These are phyloP conservation scores for Ramichloridium luteum DNA, from an alignment of 2,329 filamentous ascomycete genomes.

Conservation along the genomic window DNA sequence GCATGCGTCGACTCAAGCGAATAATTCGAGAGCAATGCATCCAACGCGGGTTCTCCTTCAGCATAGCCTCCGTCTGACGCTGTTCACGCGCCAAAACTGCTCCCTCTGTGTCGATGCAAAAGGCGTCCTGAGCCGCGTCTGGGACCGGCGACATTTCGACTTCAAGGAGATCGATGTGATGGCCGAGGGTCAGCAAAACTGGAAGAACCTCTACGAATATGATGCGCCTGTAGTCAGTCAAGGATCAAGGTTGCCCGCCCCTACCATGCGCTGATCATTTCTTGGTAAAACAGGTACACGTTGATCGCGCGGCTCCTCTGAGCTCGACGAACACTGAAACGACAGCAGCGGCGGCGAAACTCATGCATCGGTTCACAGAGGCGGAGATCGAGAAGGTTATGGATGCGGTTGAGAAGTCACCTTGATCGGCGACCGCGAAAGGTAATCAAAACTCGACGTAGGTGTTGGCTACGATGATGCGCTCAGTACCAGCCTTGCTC, in stretches of 20 bases:
- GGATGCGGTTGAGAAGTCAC: constrained; percentile 44
- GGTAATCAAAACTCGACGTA: too few species aligned
- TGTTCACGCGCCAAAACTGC: constrained; percentile 63
- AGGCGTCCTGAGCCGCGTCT: constrained; percentile 54
- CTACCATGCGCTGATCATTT: background rate
- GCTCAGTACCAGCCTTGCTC: too few species aligned
- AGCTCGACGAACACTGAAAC: constrained; percentile 41
- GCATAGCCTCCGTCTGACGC: constrained; percentile 39
- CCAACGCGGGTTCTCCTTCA: constrained; percentile 10
- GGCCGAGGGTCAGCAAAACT: constrained; percentile 47
- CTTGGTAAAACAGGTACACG: constrained; percentile 37
- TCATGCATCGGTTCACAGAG: constrained; percentile 66
- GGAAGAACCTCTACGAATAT: constrained; percentile 66
- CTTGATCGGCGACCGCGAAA: too few species aligned
- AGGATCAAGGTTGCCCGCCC: background rate
- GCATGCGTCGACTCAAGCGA: too few species aligned
- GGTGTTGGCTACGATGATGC: too few species aligned
- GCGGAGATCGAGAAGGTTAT: constrained; percentile 57
- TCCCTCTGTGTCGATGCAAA: constrained; percentile 59
- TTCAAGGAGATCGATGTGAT: constrained; percentile 61
- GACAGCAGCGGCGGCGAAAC: constrained; percentile 50
- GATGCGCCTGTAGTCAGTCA: constrained; percentile 62
- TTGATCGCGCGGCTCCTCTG: constrained; percentile 44
- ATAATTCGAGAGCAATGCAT: too few species aligned
- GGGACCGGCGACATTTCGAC: constrained; percentile 53